A percentile compares a stretch with the other conserved stretches of the same genome.
These are phyloP conservation scores for Tolypocladium tropicale DNA, from an alignment of 2,329 filamentous ascomycete genomes.

Conservation along the genomic window DNA sequence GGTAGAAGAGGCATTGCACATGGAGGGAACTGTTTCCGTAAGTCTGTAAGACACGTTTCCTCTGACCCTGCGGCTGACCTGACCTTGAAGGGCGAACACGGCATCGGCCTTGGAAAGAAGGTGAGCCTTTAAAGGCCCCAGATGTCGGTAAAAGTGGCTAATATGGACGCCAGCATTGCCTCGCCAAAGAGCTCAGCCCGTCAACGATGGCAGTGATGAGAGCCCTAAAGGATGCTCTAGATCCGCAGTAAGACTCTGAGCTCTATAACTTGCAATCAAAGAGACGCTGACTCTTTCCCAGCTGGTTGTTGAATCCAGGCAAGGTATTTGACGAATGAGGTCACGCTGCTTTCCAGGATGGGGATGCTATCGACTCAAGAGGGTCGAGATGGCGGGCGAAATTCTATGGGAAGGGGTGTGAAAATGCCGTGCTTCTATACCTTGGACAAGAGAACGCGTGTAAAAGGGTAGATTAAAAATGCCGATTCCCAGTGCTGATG, in stretches of 20 bases:
- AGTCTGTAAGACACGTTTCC: constrained; percentile 25
- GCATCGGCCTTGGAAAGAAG: constrained; percentile 59
- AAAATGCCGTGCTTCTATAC: not conserved
- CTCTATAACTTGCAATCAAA: not conserved
- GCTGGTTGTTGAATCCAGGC: constrained; percentile 59
- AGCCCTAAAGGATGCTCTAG: constrained; percentile 51
- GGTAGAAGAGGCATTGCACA: constrained; percentile 58
- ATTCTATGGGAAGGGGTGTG: not conserved
- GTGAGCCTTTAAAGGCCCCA: constrained; percentile 32
- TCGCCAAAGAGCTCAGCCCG: constrained; percentile 52
- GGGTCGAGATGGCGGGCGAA: not conserved
- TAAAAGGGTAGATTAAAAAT: not conserved
- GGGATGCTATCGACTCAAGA: not conserved
- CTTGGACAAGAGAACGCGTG: not conserved
- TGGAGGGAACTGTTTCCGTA: constrained; percentile 59
- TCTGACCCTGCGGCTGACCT: not conserved
- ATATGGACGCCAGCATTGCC: constrained; percentile 25
- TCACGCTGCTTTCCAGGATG: not conserved
- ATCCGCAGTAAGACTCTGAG: constrained; percentile 33
- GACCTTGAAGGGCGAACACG: constrained; percentile 47
- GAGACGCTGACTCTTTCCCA: constrained; percentile 3
- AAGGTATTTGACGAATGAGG: constrained; percentile 49
- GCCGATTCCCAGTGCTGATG: no score
- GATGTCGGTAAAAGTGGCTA: not conserved
- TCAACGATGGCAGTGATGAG: constrained; percentile 59